phyloP scores from a whole-genome alignment of 1,139 yeast genomes.

The Candida pseudocylindracea region DNA sequence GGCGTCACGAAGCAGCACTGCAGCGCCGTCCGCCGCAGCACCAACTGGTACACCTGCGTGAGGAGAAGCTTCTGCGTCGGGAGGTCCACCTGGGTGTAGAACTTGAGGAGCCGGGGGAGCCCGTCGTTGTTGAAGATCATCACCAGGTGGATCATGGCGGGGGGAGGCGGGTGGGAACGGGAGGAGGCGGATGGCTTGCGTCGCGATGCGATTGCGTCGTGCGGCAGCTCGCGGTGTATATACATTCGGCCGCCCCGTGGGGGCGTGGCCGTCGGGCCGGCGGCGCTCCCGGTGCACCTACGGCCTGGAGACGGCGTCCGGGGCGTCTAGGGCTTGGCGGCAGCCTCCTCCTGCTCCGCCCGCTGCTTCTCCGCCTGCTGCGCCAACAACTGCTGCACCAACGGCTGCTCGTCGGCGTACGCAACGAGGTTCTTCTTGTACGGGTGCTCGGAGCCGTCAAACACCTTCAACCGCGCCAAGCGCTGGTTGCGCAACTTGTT shows the following conservation, averaged over 20 bases:
- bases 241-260: too few species aligned
- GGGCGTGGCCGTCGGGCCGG: too few species aligned
- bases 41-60: constrained; percentile 52
- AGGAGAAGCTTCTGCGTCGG: constrained; percentile 52
- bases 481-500: constrained; percentile 64
- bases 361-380: constrained; percentile 13
- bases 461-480: constrained; percentile 64
- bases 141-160: constrained; percentile 67
- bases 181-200: too few species aligned
- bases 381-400: constrained; percentile 18
- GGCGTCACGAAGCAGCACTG: constrained; percentile 72
- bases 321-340: too few species aligned
- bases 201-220: too few species aligned
- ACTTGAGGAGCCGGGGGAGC: constrained; percentile 77
- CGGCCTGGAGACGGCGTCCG: too few species aligned
- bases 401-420: constrained; percentile 59
- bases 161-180: too few species aligned
- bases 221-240: too few species aligned
- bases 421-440: constrained; percentile 68
- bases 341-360: constrained; percentile 5
- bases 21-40: constrained; percentile 41
- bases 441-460: constrained; percentile 79
- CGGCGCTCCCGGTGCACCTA: too few species aligned
- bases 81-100: constrained; percentile 77
- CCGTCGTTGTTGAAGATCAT: constrained; percentile 79